Evolutionary conservation across 2,329 filamentous ascomycete species (phyloP).

Genomic region (Fusarium domesticum): DNA sequence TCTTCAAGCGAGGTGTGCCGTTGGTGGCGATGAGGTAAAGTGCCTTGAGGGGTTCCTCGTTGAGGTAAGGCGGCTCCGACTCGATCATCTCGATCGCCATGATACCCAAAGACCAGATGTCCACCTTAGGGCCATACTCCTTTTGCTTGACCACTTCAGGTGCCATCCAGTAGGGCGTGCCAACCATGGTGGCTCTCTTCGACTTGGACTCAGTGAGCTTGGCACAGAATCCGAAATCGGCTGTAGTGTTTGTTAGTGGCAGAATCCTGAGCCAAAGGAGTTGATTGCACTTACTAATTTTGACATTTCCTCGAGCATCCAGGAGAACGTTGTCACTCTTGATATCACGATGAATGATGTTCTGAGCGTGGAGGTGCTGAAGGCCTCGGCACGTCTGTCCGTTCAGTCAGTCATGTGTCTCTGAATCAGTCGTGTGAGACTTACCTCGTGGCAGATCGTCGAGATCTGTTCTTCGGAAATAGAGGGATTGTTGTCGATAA

Average conservation of each 20-base stretch:
- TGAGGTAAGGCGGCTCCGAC: constrained; percentile 94
- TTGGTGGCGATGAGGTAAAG: constrained; percentile 97
- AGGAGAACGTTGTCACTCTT: constrained; percentile 98
- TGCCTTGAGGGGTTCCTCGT: constrained; percentile 96
- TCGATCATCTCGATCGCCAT: constrained; percentile 99
- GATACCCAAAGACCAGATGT: constrained; percentile 98
- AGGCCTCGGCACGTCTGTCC: constrained; percentile 87
- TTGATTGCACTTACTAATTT: constrained; percentile 71
- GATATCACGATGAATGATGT: constrained; percentile 98
- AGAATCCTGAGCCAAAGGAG: not conserved
- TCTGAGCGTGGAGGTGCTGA: constrained; percentile 90
- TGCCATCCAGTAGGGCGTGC: constrained; percentile 99
- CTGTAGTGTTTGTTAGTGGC: constrained; percentile 44
- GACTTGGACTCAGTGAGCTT: constrained; percentile 96
- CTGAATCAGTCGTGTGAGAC: constrained; percentile 26
- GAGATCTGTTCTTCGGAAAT: constrained; percentile 98
- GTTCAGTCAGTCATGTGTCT: constrained; percentile 15
- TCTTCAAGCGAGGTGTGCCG: constrained; percentile 94
- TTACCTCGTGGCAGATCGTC: constrained; percentile 92
- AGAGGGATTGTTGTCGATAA: constrained; percentile 94
- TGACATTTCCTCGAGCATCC: constrained; percentile 91
- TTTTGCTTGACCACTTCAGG: constrained; percentile 99
- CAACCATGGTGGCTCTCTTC: constrained; percentile 98
- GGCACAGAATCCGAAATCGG: constrained; percentile 98
- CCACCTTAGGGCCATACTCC: constrained; percentile 96